phyloP scores from a whole-genome alignment of 805 yeast genomes.

The Blastobotrys attinorum region DNA sequence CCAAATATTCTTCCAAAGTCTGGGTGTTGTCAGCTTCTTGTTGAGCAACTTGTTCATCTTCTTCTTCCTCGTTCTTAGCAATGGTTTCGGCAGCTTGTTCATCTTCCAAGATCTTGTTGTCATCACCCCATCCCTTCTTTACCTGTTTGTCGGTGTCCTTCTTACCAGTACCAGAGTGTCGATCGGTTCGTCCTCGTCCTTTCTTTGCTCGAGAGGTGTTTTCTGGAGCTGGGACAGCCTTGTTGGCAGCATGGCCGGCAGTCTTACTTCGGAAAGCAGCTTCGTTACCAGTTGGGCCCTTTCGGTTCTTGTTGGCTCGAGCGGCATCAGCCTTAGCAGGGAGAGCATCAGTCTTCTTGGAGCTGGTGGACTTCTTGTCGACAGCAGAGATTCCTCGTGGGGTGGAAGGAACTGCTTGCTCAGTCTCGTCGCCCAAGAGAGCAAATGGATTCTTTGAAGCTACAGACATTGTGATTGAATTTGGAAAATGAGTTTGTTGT shows the following conservation, averaged over 20 bases:
- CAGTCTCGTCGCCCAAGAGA: slow-evolving; percentile 20
- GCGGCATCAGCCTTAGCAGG: slow-evolving; percentile 51
- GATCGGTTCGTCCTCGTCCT: slow-evolving; percentile 47
- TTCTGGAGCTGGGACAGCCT: slow-evolving; percentile 29
- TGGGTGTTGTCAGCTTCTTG: slow-evolving; percentile 43
- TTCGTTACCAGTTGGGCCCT: slow-evolving; percentile 59
- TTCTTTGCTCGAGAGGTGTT: slow-evolving; percentile 39
- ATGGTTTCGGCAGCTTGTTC: slow-evolving; percentile 40
- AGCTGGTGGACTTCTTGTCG: slow-evolving; percentile 73
- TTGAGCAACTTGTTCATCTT: slow-evolving; percentile 33
- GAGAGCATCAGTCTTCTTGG: slow-evolving; percentile 73
- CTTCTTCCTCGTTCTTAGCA: slow-evolving; percentile 32
- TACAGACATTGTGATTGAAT: slow-evolving; percentile 17
- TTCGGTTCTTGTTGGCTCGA: slow-evolving; percentile 54
- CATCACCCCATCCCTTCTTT: slow-evolving; percentile 84
- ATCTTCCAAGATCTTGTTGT: slow-evolving; percentile 60
- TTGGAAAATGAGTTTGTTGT: too few species aligned
- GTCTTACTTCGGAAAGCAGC: slow-evolving; percentile 71
- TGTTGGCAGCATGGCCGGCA: slow-evolving; percentile 59
- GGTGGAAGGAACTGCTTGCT: slow-evolving; percentile 10
- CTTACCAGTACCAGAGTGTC: slow-evolving; percentile 79
- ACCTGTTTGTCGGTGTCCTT: slow-evolving; percentile 78
- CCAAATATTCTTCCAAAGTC: slow-evolving; percentile 83
- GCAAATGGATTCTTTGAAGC: slow-evolving; percentile 22
- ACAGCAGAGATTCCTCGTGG: slow-evolving; percentile 25